Evolutionary conservation across 2,329 filamentous ascomycete genomes (phyloP).

Genomic region (Tympanopsis confertula): DNA sequence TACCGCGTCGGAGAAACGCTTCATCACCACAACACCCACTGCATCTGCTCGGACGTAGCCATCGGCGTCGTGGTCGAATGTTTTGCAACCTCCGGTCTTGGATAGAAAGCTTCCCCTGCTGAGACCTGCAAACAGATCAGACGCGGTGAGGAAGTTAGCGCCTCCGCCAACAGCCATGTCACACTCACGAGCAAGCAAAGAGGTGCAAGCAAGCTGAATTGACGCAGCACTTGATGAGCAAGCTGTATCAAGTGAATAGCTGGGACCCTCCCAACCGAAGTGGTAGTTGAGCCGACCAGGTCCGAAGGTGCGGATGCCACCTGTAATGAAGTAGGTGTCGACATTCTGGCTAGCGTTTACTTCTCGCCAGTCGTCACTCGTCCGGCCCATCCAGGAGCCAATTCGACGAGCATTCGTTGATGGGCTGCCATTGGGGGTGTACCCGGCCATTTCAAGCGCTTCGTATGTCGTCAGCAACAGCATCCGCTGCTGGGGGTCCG

Average conservation of each 20-base stretch:
- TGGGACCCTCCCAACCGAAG: constrained; percentile 22
- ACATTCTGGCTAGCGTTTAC: constrained; percentile 5
- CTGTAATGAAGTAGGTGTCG: constrained; percentile 11
- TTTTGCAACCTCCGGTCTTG: constrained; percentile 31
- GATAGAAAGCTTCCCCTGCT: constrained; percentile 26
- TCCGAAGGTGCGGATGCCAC: constrained; percentile 17
- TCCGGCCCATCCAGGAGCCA: too few species aligned
- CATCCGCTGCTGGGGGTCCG: constrained; percentile 16
- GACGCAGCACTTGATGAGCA: constrained; percentile 23
- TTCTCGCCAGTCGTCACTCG: constrained; percentile 4
- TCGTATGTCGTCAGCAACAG: constrained; percentile 6
- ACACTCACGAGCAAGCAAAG: constrained; percentile 17
- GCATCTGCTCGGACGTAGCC: constrained; percentile 42
- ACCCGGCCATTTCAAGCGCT: constrained; percentile 5
- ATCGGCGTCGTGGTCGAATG: constrained; percentile 33
- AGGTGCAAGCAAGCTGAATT: constrained; percentile 17
- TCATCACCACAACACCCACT: constrained; percentile 34
- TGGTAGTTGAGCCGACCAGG: constrained; percentile 18
- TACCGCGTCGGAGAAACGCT: constrained; percentile 33
- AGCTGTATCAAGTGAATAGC: constrained; percentile 20
- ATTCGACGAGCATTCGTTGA: too few species aligned
- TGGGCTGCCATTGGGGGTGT: too few species aligned
- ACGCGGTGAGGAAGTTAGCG: constrained; percentile 20
- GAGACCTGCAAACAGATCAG: constrained; percentile 16
- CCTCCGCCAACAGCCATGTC: constrained; percentile 23